These are phyloP conservation scores for Aspergillus panamensis DNA, from an alignment of 495 filamentous ascomycete genomes.

Conservation along the genomic window DNA sequence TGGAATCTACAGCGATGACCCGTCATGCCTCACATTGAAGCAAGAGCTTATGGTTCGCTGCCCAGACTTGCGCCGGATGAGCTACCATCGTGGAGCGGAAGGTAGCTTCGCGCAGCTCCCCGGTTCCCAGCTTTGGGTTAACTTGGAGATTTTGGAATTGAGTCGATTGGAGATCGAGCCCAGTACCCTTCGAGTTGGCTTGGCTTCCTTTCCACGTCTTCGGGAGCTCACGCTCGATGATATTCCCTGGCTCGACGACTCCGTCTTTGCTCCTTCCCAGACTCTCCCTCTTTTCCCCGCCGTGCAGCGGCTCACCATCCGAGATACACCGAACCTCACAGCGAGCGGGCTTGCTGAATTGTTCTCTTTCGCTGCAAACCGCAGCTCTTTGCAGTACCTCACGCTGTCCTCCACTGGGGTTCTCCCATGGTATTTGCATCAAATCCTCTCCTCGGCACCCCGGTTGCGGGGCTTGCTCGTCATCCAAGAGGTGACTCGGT, in stretches of 20 bases:
- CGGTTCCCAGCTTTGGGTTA: slow-evolving; percentile 64
- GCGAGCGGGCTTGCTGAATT: slow-evolving; percentile 63
- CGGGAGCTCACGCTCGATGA: slow-evolving; percentile 68
- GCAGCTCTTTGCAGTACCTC: slow-evolving; percentile 54
- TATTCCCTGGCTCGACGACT: slow-evolving; percentile 67
- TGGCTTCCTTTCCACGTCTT: slow-evolving; percentile 63
- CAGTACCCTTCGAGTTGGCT: slow-evolving; percentile 61
- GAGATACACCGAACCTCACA: slow-evolving; percentile 65
- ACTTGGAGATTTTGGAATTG: slow-evolving; percentile 78
- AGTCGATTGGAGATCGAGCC: slow-evolving; percentile 69
- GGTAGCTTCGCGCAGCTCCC: slow-evolving; percentile 67
- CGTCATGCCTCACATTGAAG: slow-evolving; percentile 66
- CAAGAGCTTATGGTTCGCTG: slow-evolving; percentile 82
- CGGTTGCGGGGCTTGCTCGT: slow-evolving; percentile 63
- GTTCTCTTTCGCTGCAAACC: slow-evolving; percentile 50
- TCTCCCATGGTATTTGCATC: slow-evolving; percentile 57
- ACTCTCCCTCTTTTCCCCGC: slow-evolving; percentile 64
- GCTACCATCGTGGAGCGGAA: slow-evolving; percentile 74
- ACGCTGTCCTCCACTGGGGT: slow-evolving; percentile 66
- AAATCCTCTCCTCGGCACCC: slow-evolving; percentile 59
- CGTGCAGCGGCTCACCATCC: slow-evolving; percentile 64
- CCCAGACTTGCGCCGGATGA: slow-evolving; percentile 82
- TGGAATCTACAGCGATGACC: slow-evolving; percentile 77
- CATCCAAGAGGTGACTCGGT: slow-evolving; percentile 58
- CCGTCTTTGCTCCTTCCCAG: slow-evolving; percentile 59